Percentiles rank a stretch among this genome's conserved stretches.
Evolutionary conservation across 2,329 filamentous ascomycete genomes (phyloP).

Genomic region (Thelonectria olida): DNA sequence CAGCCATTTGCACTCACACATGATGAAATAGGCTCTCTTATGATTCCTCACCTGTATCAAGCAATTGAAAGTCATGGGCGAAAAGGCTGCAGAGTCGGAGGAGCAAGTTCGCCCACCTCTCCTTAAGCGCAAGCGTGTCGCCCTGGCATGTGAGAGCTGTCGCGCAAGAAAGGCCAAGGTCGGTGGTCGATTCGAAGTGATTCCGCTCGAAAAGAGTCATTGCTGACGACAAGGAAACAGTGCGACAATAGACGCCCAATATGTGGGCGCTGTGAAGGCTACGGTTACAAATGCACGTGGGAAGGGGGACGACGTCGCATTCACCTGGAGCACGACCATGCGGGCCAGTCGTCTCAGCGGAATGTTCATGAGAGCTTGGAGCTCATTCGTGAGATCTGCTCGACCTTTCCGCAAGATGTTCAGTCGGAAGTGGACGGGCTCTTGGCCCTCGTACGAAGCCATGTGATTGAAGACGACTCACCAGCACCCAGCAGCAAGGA

Average conservation of each 20-base stretch:
- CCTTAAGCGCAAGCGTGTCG: constrained; percentile 31
- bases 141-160: constrained; percentile 38
- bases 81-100: neutral
- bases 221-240: neutral
- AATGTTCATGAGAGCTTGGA: neutral
- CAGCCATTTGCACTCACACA: no score
- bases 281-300: constrained; percentile 34
- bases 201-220: neutral
- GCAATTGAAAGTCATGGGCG: neutral
- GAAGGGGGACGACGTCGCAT: neutral
- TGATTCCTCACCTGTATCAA: no score
- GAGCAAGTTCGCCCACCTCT: no score
- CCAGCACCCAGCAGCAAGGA: neutral
- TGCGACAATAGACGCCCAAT: constrained; percentile 33
- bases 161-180: constrained; percentile 40
- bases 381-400: neutral
- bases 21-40: no score
- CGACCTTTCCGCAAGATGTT: neutral
- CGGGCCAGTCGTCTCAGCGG: neutral
- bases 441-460: neutral
- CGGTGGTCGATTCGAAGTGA: neutral
- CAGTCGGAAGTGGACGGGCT: neutral
- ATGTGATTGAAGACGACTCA: neutral
- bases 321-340: neutral
- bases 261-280: constrained; percentile 37